Evolutionary conservation across 257 asterid genomes (phyloP), one percentile per base, ranked within the genome.

Genomic region (Orobanche coerulescens): DNA sequence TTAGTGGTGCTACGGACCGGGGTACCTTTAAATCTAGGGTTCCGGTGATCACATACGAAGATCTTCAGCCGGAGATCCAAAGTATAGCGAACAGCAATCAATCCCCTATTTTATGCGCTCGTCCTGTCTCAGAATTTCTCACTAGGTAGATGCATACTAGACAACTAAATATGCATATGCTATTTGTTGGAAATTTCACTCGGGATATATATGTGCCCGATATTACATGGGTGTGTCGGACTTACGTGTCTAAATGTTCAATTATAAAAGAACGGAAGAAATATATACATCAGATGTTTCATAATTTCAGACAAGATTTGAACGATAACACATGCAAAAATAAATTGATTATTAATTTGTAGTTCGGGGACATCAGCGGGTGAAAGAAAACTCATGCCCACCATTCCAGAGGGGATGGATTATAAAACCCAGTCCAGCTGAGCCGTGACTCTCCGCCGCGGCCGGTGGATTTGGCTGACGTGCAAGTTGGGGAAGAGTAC

Each of bases 291-390:
- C n/a, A n/a, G 7, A 6, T 31, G 37, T 31, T 31, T 9, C 40
- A 34, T 7, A 34, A 34, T 7, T 6, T 34, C 1, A n/a, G n/a
- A n/a, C n/a, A n/a, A n/a, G n/a, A n/a, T n/a, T n/a, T n/a, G n/a
- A n/a, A n/a, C n/a, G n/a, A n/a, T n/a, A n/a, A n/a, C n/a, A n/a
- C n/a, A 62, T 11, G n/a, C n/a, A n/a, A n/a, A n/a, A n/a, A n/a
- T n/a, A n/a, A n/a, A n/a, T n/a, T n/a, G n/a, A n/a, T n/a, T n/a
- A n/a, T 26, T 26, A 26, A 20, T 42, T 33, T 71, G 71, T 74
- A 88, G 95, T 58, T 88, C 95, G 0, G 96, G 96, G 34, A 88
- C 96, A 13, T 86, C 95, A 0, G 96, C 85, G 4, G 95, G 96
- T 4, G 96, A 88, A 49, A 80, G 96, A 68, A 88, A 88, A 64